Evolutionary conservation across 192 early-diverging fungal species (phyloP).

Genomic region (Umbelopsis sp.): DNA sequence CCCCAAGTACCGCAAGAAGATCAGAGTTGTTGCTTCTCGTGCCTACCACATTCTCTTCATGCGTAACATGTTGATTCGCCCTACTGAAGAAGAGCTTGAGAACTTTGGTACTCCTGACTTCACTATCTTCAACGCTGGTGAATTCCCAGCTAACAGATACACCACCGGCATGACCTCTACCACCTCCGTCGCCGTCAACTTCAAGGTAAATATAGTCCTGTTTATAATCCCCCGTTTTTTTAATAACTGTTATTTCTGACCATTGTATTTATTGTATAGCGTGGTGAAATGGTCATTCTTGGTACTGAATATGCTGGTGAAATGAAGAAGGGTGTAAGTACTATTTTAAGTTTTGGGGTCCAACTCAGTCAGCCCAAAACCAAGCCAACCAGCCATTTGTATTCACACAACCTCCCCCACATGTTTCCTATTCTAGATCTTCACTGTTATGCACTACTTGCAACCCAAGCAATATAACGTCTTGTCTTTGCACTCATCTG

Average conservation of each 20-base stretch:
- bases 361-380: no score
- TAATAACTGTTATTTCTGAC: neutral
- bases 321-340: constrained; percentile 96
- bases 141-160: constrained; percentile 92
- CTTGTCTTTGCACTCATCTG: constrained; percentile 89
- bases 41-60: constrained; percentile 98
- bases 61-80: constrained; percentile 99
- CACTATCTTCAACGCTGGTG: constrained; percentile 96
- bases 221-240: neutral
- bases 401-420: neutral
- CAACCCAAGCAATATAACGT: constrained; percentile 91
- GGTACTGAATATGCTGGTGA: constrained; percentile 99
- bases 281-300: constrained; percentile 96
- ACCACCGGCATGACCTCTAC: constrained; percentile 95
- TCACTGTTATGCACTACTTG: constrained; percentile 99
- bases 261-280: constrained; percentile 23
- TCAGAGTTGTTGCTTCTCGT: constrained; percentile 91
- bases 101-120: constrained; percentile 96
- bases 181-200: constrained; percentile 92
- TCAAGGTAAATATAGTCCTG: constrained; percentile 47
- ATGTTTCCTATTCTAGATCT: constrained; percentile 49
- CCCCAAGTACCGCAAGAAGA: constrained; percentile 96
- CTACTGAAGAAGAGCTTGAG: constrained; percentile 86
- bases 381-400: no score
- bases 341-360: neutral